Conservation (phyloP, 2,329 filamentous ascomycete genomes). For the Trichoderma asperellum region DNA sequence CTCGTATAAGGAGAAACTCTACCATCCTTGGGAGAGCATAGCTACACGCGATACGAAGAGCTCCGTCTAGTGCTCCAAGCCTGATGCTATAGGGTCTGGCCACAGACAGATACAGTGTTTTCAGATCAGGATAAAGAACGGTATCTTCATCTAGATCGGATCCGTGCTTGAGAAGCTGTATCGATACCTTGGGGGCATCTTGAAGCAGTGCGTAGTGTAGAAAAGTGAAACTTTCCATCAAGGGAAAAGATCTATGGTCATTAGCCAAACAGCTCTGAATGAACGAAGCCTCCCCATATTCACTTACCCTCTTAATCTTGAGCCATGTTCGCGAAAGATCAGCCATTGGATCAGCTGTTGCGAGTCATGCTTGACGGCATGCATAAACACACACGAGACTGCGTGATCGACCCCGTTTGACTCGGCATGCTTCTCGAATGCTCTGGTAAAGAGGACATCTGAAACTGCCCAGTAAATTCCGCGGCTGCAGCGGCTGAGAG, state of each 20-base stretch:
- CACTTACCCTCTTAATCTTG: slow-evolving; percentile 18
- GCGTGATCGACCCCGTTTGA: not conserved
- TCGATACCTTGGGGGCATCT: slow-evolving; percentile 22
- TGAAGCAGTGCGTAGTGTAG: slow-evolving; percentile 23
- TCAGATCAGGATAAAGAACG: slow-evolving; percentile 18
- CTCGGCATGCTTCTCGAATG: not conserved
- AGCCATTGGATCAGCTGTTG: slow-evolving; percentile 17
- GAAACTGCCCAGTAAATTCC: slow-evolving; percentile 7
- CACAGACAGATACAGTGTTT: slow-evolving; percentile 14
- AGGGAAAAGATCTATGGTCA: not conserved
- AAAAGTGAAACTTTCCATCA: slow-evolving; percentile 1
- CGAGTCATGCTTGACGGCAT: slow-evolving; percentile 22
- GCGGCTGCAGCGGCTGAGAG: slow-evolving; percentile 6
- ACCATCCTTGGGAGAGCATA: slow-evolving; percentile 25
- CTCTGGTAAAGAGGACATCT: not conserved
- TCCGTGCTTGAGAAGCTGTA: slow-evolving; percentile 21
- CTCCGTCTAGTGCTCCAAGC: slow-evolving; percentile 12
- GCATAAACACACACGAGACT: not conserved
- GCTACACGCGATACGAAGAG: slow-evolving; percentile 27
- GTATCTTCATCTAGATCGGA: slow-evolving; percentile 7
- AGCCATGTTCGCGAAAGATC: slow-evolving; percentile 9
- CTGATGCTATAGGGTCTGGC: slow-evolving; percentile 1
- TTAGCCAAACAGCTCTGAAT: not conserved
- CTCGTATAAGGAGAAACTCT: slow-evolving; percentile 15
- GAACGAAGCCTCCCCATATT: not conserved